A percentile compares a stretch with the other conserved stretches of the same genome.
These are phyloP conservation scores for Magnusiomyces paraingens DNA, from an alignment of 1,139 yeast genomes.

Conservation along the genomic window DNA sequence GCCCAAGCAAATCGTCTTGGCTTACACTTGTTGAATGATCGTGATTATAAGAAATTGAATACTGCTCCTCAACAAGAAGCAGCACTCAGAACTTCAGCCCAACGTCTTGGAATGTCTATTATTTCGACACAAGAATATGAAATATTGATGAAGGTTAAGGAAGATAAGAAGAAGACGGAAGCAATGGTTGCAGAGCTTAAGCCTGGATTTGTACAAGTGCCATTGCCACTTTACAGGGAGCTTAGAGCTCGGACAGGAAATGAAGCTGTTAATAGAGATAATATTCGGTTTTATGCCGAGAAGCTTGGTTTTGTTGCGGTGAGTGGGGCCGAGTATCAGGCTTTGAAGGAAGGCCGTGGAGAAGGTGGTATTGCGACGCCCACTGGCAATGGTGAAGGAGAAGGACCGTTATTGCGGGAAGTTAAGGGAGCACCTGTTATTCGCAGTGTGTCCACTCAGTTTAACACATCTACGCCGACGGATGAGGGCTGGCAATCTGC, in stretches of 20 bases:
- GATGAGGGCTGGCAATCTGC: neutral
- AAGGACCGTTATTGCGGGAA: neutral
- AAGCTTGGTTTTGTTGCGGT: slow-evolving; percentile 39
- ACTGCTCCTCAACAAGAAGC: neutral
- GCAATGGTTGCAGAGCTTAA: slow-evolving; percentile 9
- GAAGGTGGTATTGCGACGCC: neutral
- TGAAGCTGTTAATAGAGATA: slow-evolving; percentile 16
- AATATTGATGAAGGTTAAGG: slow-evolving; percentile 7
- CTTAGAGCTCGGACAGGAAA: neutral
- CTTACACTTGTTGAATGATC: slow-evolving; percentile 11
- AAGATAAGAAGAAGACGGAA: slow-evolving; percentile 4
- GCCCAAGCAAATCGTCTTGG: slow-evolving; percentile 20
- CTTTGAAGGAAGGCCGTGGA: slow-evolving; percentile 15
- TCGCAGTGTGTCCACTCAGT: slow-evolving; percentile 1
- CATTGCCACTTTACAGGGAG: slow-evolving; percentile 1
- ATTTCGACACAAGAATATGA: slow-evolving; percentile 27
- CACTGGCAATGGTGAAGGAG: neutral
- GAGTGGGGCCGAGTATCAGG: slow-evolving; percentile 28
- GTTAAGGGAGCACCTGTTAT: neutral
- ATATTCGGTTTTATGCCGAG: slow-evolving; percentile 20
- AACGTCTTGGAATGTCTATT: slow-evolving; percentile 22
- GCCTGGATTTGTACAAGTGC: slow-evolving; percentile 9
- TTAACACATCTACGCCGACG: neutral
- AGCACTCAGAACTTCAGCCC: slow-evolving; percentile 11
- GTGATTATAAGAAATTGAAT: slow-evolving; percentile 19